Conservation (phyloP, 139 green algal genomes). For the Chlorella ohadii region DNA sequence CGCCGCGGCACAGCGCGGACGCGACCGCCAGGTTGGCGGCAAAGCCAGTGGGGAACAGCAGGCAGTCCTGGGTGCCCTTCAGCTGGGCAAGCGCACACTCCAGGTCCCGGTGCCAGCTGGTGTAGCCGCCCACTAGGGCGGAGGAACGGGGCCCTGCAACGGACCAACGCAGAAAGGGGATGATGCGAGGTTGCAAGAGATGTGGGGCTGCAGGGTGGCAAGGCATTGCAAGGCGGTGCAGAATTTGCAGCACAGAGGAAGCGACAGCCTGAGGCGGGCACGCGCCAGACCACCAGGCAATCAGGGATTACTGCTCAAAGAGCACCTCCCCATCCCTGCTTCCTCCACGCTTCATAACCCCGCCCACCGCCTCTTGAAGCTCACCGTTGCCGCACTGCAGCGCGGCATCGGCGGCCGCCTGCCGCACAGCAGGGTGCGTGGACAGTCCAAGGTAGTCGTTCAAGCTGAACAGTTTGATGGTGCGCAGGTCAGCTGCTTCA, state of each 20-base stretch:
- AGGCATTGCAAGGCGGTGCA: no score
- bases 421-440: constrained; percentile 77
- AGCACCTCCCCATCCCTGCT: no score
- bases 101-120: constrained; percentile 75
- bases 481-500: constrained; percentile 24
- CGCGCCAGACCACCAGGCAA: no score
- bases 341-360: no score
- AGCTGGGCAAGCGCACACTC: constrained; percentile 87
- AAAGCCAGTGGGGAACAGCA: constrained; percentile 92
- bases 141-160: constrained; percentile 52
- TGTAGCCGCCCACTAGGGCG: constrained; percentile 89
- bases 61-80: constrained; percentile 78
- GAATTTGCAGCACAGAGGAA: no score
- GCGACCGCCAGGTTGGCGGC: constrained; percentile 91
- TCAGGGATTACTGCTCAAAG: no score
- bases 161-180: no score
- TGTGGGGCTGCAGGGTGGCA: no score
- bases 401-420: constrained; percentile 64
- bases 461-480: constrained; percentile 79
- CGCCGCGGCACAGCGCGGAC: constrained; percentile 49
- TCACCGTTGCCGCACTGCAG: constrained; percentile 40
- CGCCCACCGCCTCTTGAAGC: no score
- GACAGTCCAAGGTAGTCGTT: constrained; percentile 98
- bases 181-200: no score
- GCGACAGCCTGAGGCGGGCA: no score